Base-by-base conservation (phyloP, 805 yeast species). In the Candida tibetensis region DNA sequence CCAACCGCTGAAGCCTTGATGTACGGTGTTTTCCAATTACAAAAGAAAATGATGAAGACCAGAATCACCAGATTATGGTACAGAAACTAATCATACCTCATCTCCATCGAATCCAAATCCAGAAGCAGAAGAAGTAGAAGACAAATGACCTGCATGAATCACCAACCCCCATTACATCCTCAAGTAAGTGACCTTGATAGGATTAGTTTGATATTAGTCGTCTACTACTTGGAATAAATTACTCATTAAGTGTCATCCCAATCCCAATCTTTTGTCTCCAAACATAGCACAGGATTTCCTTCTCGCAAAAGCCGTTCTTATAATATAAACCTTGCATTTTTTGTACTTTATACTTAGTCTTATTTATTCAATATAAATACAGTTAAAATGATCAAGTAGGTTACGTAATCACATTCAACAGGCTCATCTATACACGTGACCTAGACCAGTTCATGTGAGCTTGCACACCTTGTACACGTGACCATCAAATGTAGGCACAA, bases 1-100 rank as follows among this genome's bases (percentile, higher is more conserved):
- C 95, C 95, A 26, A 84, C 95, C 17, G 76, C 90, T 37, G 95
- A 86, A 68, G 95, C 95, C 2, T 79, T 86, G 64, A 77, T 86
- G 89, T 86, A 86, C 60, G 95, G 95, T 42, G 82, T 86, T 23
- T 83, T 86, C 74, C 90, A 84, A 68, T 72, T 86, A 52, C 95
- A 87, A 65, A 84, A 84, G 79, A 87, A 86, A 75, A 86, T 86
- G 89, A 78, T 86, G 76, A 76, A 77, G 58, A 81, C 84, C 46
- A 81, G 82, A 62, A 77, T 82, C 51, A 84, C 90, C 42, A 74
- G 95, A 63, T 74, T 87, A 74, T 85, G 95, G 95, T 85, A 85
- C 72, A 78, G 95, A 68, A 64, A 60, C 54, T 69, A 51, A 39
- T 19, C 30, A 10, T 21, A 10, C n/a, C n/a, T n/a, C n/a, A n/a